These are phyloP conservation scores for Linnemannia exigua DNA, from an alignment of 192 early-diverging fungal genomes.

Conservation along the genomic window DNA sequence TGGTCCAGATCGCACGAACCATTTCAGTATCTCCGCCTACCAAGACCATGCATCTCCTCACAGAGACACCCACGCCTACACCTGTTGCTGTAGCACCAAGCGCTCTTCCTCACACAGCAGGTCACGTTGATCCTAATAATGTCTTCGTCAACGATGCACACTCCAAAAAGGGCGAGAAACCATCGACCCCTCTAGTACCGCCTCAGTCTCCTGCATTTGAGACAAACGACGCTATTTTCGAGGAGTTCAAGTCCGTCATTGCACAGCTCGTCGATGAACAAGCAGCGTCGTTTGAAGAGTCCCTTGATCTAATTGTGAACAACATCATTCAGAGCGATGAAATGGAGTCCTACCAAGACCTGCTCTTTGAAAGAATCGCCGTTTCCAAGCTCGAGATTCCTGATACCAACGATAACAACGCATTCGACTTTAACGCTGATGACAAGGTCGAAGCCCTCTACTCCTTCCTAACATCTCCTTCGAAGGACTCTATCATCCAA, in stretches of 20 bases:
- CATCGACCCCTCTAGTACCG: not conserved
- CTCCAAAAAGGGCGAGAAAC: not conserved
- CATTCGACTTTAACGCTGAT: not conserved
- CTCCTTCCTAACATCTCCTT: not conserved
- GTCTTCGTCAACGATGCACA: not conserved
- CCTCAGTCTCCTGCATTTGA: not conserved
- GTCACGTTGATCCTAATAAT: not conserved
- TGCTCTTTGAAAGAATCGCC: not conserved
- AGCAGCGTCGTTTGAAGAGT: not conserved
- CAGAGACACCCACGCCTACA: not conserved
- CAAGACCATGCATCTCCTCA: not conserved
- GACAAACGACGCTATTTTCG: not conserved
- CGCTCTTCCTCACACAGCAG: not conserved
- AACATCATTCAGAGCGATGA: slow-evolving; percentile 3
- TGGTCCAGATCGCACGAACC: not conserved
- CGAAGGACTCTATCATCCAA: not conserved
- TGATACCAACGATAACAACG: not conserved
- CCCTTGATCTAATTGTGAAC: not conserved
- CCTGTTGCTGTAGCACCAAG: not conserved
- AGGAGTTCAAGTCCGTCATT: slow-evolving; percentile 4
- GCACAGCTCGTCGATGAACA: slow-evolving; percentile 3
- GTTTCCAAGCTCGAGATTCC: slow-evolving; percentile 5
- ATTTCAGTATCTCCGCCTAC: not conserved
- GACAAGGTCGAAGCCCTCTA: not conserved
- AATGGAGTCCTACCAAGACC: not conserved